A percentile compares a stretch with the other conserved stretches of the same genome.
phyloP scores from a whole-genome alignment of 768 basidiomycete genomes.

The Boletus patriciae region DNA sequence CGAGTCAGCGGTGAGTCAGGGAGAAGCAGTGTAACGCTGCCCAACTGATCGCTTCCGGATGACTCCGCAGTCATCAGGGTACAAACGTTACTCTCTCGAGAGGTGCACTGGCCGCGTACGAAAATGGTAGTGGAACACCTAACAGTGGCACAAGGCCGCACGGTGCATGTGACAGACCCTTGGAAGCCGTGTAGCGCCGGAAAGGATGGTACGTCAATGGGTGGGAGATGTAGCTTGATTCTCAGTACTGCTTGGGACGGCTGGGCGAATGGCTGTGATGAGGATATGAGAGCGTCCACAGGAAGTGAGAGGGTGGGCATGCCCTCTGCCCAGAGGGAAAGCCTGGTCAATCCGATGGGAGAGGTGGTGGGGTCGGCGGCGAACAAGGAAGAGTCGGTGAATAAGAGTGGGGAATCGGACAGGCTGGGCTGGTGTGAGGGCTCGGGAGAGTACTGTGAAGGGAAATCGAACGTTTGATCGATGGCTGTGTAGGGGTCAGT shows the following conservation, averaged over 20 bases:
- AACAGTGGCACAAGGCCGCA: slow-evolving; percentile 52
- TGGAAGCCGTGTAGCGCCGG: slow-evolving; percentile 65
- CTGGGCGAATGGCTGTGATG: slow-evolving; percentile 37
- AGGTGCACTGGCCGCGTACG: slow-evolving; percentile 48
- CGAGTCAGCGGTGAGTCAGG: slow-evolving; percentile 66
- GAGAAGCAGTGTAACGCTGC: slow-evolving; percentile 53
- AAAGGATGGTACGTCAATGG: slow-evolving; percentile 51
- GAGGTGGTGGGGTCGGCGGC: slow-evolving; percentile 35
- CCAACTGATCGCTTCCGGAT: slow-evolving; percentile 44
- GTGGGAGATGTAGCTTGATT: slow-evolving; percentile 57
- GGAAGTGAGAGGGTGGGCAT: slow-evolving; percentile 64
- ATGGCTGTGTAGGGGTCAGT: slow-evolving; percentile 24
- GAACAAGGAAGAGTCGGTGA: slow-evolving; percentile 29
- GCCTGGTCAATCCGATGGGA: slow-evolving; percentile 34
- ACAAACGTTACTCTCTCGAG: slow-evolving; percentile 50
- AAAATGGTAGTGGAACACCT: slow-evolving; percentile 66
- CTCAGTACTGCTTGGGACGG: slow-evolving; percentile 49
- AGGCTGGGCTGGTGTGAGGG: slow-evolving; percentile 20
- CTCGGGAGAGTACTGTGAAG: slow-evolving; percentile 27
- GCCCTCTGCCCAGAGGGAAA: slow-evolving; percentile 65
- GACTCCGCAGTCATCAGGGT: slow-evolving; percentile 44
- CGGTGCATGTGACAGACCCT: slow-evolving; percentile 54
- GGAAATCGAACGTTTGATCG: slow-evolving; percentile 16
- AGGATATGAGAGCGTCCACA: slow-evolving; percentile 51
- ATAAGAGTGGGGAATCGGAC: slow-evolving; percentile 33